These are phyloP conservation scores for Boletus rubropictus DNA, from an alignment of 768 basidiomycete species.

Conservation along the genomic window DNA sequence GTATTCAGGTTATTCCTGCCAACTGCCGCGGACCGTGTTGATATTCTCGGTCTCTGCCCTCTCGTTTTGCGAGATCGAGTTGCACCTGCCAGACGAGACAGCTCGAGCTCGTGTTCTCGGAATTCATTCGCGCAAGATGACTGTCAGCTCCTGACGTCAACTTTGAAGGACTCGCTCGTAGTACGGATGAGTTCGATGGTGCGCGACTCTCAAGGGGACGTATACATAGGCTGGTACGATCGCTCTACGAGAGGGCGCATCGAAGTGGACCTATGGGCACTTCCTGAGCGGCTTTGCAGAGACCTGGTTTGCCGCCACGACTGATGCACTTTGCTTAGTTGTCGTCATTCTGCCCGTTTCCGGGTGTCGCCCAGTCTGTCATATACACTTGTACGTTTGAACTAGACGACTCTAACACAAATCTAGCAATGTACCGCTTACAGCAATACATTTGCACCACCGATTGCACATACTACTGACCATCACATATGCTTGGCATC, in stretches of 20 bases:
- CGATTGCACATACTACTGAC: too few species aligned
- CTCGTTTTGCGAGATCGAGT: constrained; percentile 98
- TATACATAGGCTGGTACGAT: constrained; percentile 99
- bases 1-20: constrained; percentile 85
- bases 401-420: too few species aligned
- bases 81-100: constrained; percentile 92
- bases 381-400: too few species aligned
- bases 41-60: constrained; percentile 97
- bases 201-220: constrained; percentile 93
- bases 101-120: constrained; percentile 95
- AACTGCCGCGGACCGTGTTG: constrained; percentile 98
- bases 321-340: constrained; percentile 27
- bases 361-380: too few species aligned
- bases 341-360: too few species aligned
- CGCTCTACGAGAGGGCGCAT: constrained; percentile 87
- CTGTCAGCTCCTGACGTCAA: constrained; percentile 82
- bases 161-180: constrained; percentile 92
- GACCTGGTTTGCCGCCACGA: constrained; percentile 2
- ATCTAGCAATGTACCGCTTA: too few species aligned
- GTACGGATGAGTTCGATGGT: constrained; percentile 98
- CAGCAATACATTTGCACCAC: too few species aligned
- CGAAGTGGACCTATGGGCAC: constrained; percentile 86
- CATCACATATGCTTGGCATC: too few species aligned
- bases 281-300: constrained; percentile 90
- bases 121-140: constrained; percentile 97